A percentile compares a stretch with the other conserved stretches of the same genome.
Conservation (phyloP, 2,329 filamentous ascomycete genomes). For the Aspergillus piperis region DNA sequence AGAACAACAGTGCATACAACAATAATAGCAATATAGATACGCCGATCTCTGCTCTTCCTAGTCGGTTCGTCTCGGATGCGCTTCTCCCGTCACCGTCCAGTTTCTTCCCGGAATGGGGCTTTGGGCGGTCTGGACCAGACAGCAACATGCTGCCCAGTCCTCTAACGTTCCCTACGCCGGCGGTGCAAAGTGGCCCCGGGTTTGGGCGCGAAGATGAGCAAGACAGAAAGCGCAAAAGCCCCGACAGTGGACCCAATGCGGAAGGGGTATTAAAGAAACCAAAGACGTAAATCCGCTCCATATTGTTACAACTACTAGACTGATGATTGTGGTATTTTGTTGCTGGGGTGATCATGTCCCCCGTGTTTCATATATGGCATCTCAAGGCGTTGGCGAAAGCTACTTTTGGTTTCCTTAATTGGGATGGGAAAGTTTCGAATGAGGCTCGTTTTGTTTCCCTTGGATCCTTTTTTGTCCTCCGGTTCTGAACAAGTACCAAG, state of each 20-base stretch:
- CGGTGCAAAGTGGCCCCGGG: slow-evolving; percentile 42
- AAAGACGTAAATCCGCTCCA: slow-evolving; percentile 33
- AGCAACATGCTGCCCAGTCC: slow-evolving; percentile 90
- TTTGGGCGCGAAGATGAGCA: slow-evolving; percentile 46
- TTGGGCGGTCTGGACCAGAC: slow-evolving; percentile 62
- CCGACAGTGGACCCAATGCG: slow-evolving; percentile 38
- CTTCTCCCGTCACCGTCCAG: slow-evolving; percentile 87
- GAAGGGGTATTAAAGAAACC: slow-evolving; percentile 42
- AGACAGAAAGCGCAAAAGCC: slow-evolving; percentile 48
- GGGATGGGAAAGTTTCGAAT: slow-evolving; percentile 15
- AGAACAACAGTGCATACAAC: slow-evolving; percentile 47
- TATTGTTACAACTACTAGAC: slow-evolving; percentile 5
- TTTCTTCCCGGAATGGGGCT: slow-evolving; percentile 92
- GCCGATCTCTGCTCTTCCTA: slow-evolving; percentile 90
- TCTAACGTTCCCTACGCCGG: slow-evolving; percentile 85
- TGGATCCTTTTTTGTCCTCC: slow-evolving; percentile 10
- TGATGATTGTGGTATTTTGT: slow-evolving; percentile 13
- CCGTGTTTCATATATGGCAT: slow-evolving; percentile 22
- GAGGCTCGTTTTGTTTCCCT: slow-evolving; percentile 4
- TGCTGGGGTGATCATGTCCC: slow-evolving; percentile 2
- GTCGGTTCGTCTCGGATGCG: slow-evolving; percentile 83
- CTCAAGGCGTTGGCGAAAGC: slow-evolving; percentile 21
- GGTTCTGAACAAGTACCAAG: neutral
- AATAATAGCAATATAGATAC: slow-evolving; percentile 60
- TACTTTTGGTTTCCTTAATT: slow-evolving; percentile 8